phyloP scores from a whole-genome alignment of 2,329 filamentous ascomycete genomes.

The Nemania abortiva region DNA sequence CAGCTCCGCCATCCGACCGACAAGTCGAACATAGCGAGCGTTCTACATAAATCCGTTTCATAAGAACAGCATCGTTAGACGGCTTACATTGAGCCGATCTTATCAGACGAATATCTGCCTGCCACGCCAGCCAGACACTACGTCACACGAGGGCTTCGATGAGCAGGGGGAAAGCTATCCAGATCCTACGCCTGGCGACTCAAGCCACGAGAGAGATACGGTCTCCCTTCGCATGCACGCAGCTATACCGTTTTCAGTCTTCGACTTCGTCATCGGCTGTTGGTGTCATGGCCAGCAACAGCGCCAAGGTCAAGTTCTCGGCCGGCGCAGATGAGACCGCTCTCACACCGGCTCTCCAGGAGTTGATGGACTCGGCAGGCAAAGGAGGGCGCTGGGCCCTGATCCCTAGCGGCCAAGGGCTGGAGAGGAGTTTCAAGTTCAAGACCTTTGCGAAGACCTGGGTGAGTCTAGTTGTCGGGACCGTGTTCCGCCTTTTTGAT shows the following conservation, averaged over 20 bases:
- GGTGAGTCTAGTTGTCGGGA: conserved; percentile 57
- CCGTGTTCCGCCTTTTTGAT: conserved; percentile 8
- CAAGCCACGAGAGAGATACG: conserved; percentile 15
- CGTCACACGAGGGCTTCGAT: conserved; percentile 19
- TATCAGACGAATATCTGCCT: conserved; percentile 32
- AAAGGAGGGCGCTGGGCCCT: conserved; percentile 63
- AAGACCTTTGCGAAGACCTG: conserved; percentile 75
- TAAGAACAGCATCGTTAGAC: background rate
- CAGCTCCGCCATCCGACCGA: too few species aligned
- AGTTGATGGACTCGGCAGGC: conserved; percentile 50
- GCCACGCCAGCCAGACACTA: conserved; percentile 28
- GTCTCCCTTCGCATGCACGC: background rate
- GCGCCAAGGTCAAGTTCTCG: conserved; percentile 55
- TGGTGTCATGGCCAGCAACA: conserved; percentile 20
- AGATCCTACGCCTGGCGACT: conserved; percentile 19
- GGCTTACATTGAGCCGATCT: conserved; percentile 18
- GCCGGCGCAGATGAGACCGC: conserved; percentile 58
- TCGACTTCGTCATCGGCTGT: conserved; percentile 27
- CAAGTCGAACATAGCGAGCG: too few species aligned
- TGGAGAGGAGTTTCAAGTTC: conserved; percentile 73
- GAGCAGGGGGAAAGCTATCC: conserved; percentile 26
- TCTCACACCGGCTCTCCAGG: conserved; percentile 53
- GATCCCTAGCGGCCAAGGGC: conserved; percentile 62
- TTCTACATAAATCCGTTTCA: background rate
- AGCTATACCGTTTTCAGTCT: conserved; percentile 32